phyloP scores from a whole-genome alignment of 176 grass and related monocot genomes.

The Panicum miliaceum region DNA sequence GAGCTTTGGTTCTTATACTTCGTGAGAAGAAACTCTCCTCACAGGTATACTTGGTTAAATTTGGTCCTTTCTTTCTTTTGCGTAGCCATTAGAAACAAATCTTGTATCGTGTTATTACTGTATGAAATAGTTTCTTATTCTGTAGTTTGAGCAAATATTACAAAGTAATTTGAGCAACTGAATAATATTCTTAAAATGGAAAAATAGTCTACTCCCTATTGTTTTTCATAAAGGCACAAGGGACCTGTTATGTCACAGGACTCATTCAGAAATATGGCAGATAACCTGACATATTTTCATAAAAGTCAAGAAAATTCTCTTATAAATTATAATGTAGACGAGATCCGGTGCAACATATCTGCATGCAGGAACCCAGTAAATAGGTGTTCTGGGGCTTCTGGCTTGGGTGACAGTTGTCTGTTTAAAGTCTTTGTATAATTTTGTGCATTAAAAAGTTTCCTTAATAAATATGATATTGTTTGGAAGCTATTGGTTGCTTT shows the following conservation, averaged over 20 bases:
- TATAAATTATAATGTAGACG: not conserved
- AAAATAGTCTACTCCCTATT: not conserved
- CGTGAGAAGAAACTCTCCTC: conserved; percentile 95
- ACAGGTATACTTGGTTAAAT: conserved; percentile 58
- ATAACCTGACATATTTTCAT: conserved; percentile 18
- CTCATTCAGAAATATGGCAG: conserved; percentile 1
- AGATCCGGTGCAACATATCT: conserved; percentile 5
- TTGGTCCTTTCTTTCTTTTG: conserved; percentile 13
- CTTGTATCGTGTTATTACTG: not conserved
- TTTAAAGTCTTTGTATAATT: conserved; percentile 21
- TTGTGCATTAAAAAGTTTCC: not conserved
- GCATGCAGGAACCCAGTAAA: conserved; percentile 14
- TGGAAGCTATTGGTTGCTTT: conserved; percentile 19
- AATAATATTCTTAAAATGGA: conserved; percentile 7
- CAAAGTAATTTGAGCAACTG: conserved; percentile 15
- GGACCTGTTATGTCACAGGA: not conserved
- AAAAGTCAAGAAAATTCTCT: conserved; percentile 6
- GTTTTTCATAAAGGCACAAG: conserved; percentile 13
- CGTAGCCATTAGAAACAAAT: conserved; percentile 28
- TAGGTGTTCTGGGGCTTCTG: not conserved
- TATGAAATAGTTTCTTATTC: conserved; percentile 15
- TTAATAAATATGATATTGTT: conserved; percentile 15
- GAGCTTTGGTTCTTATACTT: conserved; percentile 91
- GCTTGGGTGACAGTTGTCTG: not conserved
- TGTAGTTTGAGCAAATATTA: conserved; percentile 9